Evolutionary conservation across 1,284 basidiomycete genomes (phyloP), one percentile per base, ranked within the genome.

Genomic region (Cystobasidium sp.): DNA sequence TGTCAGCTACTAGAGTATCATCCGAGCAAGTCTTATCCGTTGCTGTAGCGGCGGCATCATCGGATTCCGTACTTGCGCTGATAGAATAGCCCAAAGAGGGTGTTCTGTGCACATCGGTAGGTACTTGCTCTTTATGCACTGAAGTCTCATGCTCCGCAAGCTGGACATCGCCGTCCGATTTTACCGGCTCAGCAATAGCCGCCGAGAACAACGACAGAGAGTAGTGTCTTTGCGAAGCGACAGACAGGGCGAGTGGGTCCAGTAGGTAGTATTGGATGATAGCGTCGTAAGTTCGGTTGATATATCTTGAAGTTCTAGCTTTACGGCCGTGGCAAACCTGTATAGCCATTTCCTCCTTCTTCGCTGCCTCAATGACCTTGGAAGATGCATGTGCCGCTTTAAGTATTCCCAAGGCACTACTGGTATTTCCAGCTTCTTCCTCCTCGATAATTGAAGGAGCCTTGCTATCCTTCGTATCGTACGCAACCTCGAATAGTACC

Each of bases 401-500:
- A 31, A 31, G 31, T 5, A 31, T 31, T 31, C 31, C 31, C 31
- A 31, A 31, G 31, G 31, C 31, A 31, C n/a, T 3, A 39, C 12
- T 64, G 41, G n/a, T 6, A 31, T 44, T 20, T 22, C 39, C 37
- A 8, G 41, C 39, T 44, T 55, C 53, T 31, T 59, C 53, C 43
- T 69, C 68, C 39, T 71, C 69, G 20, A 49, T 53, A 1, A 64
- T 64, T 1, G 69, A 62, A 10, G 69, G 41, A 43, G 47, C 12
- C 18, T 47, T 22, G 10, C 20, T 47, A 1, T 46, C 46, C 59
- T 64, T 55, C 16, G 59, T 56, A 16, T 71, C 69, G 61, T 71
- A 71, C 18, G 69, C 69, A 8, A 71, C 20, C 39, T 71, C 69
- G 24, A 71, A 71, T 43, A 71, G 51, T 10, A 51, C 69, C 3